Conservation (phyloP, 345 rosid species). For the Conringia planisiliqua region DNA sequence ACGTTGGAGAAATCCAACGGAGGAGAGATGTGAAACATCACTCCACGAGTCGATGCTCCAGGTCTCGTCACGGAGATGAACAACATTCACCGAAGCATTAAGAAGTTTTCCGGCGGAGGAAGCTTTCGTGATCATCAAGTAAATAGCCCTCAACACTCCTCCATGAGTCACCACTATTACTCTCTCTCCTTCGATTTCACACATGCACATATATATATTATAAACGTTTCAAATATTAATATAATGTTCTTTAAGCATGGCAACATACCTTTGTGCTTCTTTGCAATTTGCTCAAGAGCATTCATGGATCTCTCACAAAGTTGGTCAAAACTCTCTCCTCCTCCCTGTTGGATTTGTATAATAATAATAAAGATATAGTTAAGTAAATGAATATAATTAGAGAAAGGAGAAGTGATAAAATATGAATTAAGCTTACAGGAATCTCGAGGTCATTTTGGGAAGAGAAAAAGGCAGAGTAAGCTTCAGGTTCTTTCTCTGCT, state of each 20-base stretch:
- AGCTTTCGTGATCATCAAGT: constrained; percentile 30
- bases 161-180: constrained; percentile 41
- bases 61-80: constrained; percentile 11
- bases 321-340: constrained; percentile 41
- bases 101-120: constrained; percentile 32
- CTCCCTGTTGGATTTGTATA: constrained; percentile 22
- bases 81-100: constrained; percentile 36
- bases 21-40: constrained; percentile 32
- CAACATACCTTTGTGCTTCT: constrained; percentile 30
- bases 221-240: too few species aligned
- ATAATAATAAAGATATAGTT: not conserved
- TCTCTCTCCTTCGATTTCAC: constrained; percentile 24
- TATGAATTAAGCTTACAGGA: constrained; percentile 13
- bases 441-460: constrained; percentile 34
- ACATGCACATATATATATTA: not conserved
- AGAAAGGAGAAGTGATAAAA: not conserved
- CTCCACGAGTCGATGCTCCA: constrained; percentile 35
- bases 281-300: constrained; percentile 33
- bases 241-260: not conserved
- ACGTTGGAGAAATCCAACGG: constrained; percentile 39
- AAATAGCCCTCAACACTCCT: constrained; percentile 37
- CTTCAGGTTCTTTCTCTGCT: constrained; percentile 37
- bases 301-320: constrained; percentile 36
- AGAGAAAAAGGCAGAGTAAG: constrained; percentile 37
- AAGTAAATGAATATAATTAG: not conserved